Evolutionary conservation across 1,284 basidiomycete species (phyloP).

Genomic region (Malassezia nana): DNA sequence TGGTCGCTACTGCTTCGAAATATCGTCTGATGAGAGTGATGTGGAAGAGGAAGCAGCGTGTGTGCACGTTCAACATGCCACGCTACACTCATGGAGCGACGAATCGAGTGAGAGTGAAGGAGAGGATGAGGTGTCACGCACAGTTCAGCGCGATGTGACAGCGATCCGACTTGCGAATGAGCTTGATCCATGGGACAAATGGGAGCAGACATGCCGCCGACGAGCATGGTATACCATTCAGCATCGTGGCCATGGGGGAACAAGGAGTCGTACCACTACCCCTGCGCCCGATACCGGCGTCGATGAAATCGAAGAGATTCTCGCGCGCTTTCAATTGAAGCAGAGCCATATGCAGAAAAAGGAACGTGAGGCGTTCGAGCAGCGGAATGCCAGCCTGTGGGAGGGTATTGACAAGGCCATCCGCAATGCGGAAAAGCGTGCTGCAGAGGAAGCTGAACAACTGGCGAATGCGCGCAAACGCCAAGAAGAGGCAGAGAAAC

Average conservation of each 20-base stretch:
- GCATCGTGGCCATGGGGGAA: not conserved
- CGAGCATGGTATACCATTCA: slow-evolving; percentile 4
- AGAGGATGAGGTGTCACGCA: not conserved
- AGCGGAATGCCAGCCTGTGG: slow-evolving; percentile 38
- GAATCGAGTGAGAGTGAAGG: not conserved
- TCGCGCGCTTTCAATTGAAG: slow-evolving; percentile 30
- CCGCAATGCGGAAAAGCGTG: slow-evolving; percentile 29
- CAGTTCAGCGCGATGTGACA: not conserved
- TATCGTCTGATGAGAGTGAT: slow-evolving; percentile 13
- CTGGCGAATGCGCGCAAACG: slow-evolving; percentile 27
- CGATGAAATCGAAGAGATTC: slow-evolving; percentile 29
- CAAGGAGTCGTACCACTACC: not conserved
- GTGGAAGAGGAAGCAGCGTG: not conserved
- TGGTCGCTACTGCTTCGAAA: slow-evolving; percentile 17
- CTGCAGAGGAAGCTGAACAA: slow-evolving; percentile 29
- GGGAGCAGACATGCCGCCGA: slow-evolving; percentile 11
- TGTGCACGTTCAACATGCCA: not conserved
- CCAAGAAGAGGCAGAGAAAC: slow-evolving; percentile 35
- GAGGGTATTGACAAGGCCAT: slow-evolving; percentile 39
- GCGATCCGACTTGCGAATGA: slow-evolving; percentile 12
- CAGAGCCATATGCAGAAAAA: slow-evolving; percentile 27
- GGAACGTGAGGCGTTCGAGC: slow-evolving; percentile 34
- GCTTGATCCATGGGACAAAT: slow-evolving; percentile 16
- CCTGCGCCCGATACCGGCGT: slow-evolving; percentile 16
- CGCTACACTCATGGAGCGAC: too few species aligned